Evolutionary conservation across 2,329 filamentous ascomycete species (phyloP).

Genomic region (Colletotrichum spinosum): DNA sequence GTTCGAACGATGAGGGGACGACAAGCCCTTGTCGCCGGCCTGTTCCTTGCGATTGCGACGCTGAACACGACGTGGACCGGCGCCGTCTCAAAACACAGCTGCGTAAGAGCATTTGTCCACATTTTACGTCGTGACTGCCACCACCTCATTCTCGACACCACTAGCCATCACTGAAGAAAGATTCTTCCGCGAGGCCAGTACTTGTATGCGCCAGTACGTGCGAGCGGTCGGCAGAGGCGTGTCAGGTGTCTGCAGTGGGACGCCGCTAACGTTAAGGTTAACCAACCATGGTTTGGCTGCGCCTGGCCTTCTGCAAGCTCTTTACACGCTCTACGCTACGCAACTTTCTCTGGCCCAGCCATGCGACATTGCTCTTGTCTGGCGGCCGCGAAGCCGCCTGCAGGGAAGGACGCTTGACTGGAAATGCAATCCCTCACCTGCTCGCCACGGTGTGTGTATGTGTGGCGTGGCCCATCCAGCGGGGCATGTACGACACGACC

Average conservation of each 20-base stretch:
- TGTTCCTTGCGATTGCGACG: constrained; percentile 34
- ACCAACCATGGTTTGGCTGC: constrained; percentile 34
- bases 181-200: constrained; percentile 15
- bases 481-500: constrained; percentile 19
- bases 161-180: not conserved
- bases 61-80: constrained; percentile 23
- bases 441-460: constrained; percentile 9
- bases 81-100: constrained; percentile 28
- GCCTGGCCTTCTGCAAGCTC: constrained; percentile 19
- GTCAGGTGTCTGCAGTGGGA: constrained; percentile 36
- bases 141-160: no score
- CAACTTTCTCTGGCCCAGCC: constrained; percentile 4
- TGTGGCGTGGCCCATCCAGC: constrained; percentile 8
- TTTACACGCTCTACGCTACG: constrained; percentile 9
- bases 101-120: constrained; percentile 3
- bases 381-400: not conserved
- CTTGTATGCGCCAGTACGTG: constrained; percentile 27
- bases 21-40: constrained; percentile 33
- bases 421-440: constrained; percentile 7
- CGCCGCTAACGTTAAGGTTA: constrained; percentile 37
- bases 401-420: not conserved
- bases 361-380: not conserved
- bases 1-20: constrained; percentile 36
- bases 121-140: no score
- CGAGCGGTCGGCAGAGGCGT: constrained; percentile 34